Conservation (phyloP, 768 basidiomycete species). For the Nidularia sp. region DNA sequence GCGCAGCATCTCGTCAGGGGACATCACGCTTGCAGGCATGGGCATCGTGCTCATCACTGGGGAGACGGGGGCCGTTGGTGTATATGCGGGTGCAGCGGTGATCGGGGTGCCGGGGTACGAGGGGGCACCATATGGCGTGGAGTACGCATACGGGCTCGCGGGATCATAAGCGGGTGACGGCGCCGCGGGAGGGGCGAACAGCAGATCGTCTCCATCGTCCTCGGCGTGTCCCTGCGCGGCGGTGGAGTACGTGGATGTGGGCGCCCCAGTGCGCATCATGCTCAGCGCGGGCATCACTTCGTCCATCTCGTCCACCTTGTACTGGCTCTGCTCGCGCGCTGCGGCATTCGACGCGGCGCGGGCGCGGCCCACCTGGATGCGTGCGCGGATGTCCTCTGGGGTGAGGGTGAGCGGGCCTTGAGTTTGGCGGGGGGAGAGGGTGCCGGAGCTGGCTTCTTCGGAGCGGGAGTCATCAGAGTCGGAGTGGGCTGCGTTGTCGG, state of each 20-base stretch:
- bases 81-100: background rate
- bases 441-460: too few relatives aligned
- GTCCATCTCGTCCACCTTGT: conserved; percentile 24
- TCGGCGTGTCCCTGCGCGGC: conserved; percentile 7
- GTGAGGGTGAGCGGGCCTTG: conserved; percentile 41
- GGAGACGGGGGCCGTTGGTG: conserved; percentile 13
- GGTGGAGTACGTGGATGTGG: background rate
- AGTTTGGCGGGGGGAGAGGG: conserved; percentile 25
- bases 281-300: conserved; percentile 68
- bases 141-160: conserved; percentile 6
- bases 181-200: conserved; percentile 32
- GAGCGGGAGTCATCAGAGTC: too few relatives aligned
- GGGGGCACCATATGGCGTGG: background rate
- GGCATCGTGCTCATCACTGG: conserved; percentile 28
- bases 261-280: conserved; percentile 72
- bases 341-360: conserved; percentile 5
- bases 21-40: conserved; percentile 34
- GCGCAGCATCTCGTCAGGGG: conserved; percentile 74
- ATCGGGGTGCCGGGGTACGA: background rate
- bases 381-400: conserved; percentile 58
- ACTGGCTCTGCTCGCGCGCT: conserved; percentile 19
- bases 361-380: conserved; percentile 32
- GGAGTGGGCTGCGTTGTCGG: too few relatives aligned
- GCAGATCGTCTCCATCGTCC: conserved; percentile 30
- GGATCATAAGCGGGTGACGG: conserved; percentile 11